Evolutionary conservation across 2,329 filamentous ascomycete genomes (phyloP), one percentile per base, ranked within the genome.

Genomic region (Drechslerella dactyloides): DNA sequence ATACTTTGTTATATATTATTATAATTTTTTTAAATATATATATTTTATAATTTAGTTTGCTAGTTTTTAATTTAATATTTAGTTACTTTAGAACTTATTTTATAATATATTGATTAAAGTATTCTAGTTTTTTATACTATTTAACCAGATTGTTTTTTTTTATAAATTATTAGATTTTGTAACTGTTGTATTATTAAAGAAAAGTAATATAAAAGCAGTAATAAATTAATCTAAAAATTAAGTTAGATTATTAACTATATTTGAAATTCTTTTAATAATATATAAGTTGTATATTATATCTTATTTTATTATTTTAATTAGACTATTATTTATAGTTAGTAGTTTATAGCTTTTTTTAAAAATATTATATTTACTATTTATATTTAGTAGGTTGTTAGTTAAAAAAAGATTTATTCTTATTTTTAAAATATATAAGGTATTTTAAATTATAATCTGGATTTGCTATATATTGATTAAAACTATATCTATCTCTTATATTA

Each of bases 71-170:
- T 21, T 30, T 48, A 50, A 15, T 52, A 52, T 24, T 53, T 60
- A 30, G 19, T 21, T 52, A 17, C 53, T 53, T n/a, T 53, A 21
- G 27, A 30, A 30, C 27, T n/a, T n/a, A 52, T 15, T 60, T 52
- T 53, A 17, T 52, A 60, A 54, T 53, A 52, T 52, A 52, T 19
- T 60, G 4, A 53, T 30, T 52, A 21, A n/a, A n/a, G n/a, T 21
- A 19, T 27, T 21, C n/a, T 13, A 30, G 53, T 52, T 17, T 52
- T 17, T 30, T 60, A 60, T 23, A 23, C 15, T 53, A 21, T 15
- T 19, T 19, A 60, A 52, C 13, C 10, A 30, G 50, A 48, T 52
- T 21, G 19, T 15, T n/a, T 30, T n/a, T 13, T 52, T 53, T 60
- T 8, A 51, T 21, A 53, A 23, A 23, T 60, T 53, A 53, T 24